These are phyloP conservation scores for Tuber calosporum DNA, from an alignment of 495 filamentous ascomycete species.

Conservation along the genomic window DNA sequence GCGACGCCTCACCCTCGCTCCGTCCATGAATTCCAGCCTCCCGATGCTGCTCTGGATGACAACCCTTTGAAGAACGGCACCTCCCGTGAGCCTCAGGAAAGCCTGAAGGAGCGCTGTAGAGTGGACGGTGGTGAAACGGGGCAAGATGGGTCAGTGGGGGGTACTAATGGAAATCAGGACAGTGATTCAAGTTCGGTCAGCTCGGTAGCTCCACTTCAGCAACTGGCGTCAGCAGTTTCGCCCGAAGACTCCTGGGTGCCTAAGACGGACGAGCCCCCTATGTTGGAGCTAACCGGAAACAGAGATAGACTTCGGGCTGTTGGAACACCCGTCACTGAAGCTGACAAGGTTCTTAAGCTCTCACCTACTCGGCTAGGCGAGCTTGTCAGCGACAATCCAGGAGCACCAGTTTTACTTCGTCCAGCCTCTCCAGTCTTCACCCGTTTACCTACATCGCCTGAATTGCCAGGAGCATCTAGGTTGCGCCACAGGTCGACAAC, in stretches of 20 bases:
- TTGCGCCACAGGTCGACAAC: constrained; percentile 22
- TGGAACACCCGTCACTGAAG: constrained; percentile 3
- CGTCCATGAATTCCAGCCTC: neutral
- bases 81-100: neutral
- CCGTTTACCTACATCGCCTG: constrained; percentile 5
- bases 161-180: neutral
- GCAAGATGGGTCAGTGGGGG: neutral
- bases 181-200: neutral
- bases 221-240: constrained; percentile 8
- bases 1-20: neutral
- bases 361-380: constrained; percentile 27
- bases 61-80: neutral
- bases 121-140: neutral
- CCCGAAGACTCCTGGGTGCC: constrained; percentile 25
- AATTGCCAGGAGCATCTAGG: neutral
- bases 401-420: constrained; percentile 15
- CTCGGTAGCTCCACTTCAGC: constrained; percentile 10
- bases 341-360: constrained; percentile 26
- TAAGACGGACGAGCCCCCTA: constrained; percentile 17
- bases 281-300: constrained; percentile 15
- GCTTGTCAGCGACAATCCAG: constrained; percentile 22
- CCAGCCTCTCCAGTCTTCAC: constrained; percentile 13
- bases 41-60: neutral
- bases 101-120: neutral
- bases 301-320: constrained; percentile 4